Percentiles rank a stretch among this genome's conserved stretches.
phyloP scores from a whole-genome alignment of 108 stramenopile genomes.

The Fistulifera solaris region DNA sequence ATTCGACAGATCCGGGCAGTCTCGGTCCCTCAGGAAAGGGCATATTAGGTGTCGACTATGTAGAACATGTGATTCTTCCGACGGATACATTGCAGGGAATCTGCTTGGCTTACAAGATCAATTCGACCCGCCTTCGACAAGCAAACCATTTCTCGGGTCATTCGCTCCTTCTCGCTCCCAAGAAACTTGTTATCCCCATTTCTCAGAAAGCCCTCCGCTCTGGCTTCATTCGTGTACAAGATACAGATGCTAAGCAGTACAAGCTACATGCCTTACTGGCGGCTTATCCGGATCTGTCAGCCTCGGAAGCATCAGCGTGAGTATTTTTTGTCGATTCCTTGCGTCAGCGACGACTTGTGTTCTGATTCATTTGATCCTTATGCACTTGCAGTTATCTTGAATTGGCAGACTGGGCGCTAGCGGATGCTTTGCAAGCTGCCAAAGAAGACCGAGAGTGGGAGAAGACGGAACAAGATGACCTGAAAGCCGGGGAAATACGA shows the following conservation, averaged over 20 bases:
- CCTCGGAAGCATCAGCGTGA: conserved; percentile 62
- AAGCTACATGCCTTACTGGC: conserved; percentile 71
- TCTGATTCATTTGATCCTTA: background rate
- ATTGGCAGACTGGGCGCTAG: conserved; percentile 72
- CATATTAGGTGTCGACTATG: conserved; percentile 49
- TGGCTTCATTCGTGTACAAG: conserved; percentile 67
- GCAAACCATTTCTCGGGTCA: conserved; percentile 75
- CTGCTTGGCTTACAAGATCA: conserved; percentile 75
- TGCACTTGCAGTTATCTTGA: conserved; percentile 37
- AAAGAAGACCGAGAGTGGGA: conserved; percentile 75
- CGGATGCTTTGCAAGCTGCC: conserved; percentile 51
- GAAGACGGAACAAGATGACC: conserved; percentile 7
- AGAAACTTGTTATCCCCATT: conserved; percentile 68
- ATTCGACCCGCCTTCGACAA: conserved; percentile 47
- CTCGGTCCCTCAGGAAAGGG: conserved; percentile 41
- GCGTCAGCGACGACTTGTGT: background rate
- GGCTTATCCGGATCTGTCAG: conserved; percentile 42
- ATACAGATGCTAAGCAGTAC: conserved; percentile 69
- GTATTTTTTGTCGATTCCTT: conserved; percentile 6
- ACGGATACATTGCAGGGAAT: conserved; percentile 85
- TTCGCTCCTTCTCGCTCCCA: conserved; percentile 61
- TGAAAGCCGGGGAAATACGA: conserved; percentile 15
- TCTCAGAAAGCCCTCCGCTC: conserved; percentile 34
- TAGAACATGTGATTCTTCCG: conserved; percentile 72
- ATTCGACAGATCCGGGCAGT: conserved; percentile 26